phyloP scores from a whole-genome alignment of 257 asterid species.

The Penstemon davidsonii region DNA sequence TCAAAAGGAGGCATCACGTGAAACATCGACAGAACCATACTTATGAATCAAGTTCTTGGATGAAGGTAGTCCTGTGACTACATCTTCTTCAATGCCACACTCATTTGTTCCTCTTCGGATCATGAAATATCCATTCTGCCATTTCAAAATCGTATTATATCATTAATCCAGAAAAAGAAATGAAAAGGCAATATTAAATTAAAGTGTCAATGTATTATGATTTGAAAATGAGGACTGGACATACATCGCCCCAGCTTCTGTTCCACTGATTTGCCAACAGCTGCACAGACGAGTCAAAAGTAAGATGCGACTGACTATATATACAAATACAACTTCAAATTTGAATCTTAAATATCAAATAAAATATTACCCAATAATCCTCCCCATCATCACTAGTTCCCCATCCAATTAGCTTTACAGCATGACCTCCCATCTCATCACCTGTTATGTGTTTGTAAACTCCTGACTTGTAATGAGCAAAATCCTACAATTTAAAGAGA shows the following conservation, averaged over 20 bases:
- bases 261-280: constrained; percentile 96
- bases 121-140: constrained; percentile 92
- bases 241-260: constrained; percentile 96
- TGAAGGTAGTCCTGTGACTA: constrained; percentile 81
- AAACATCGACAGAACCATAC: constrained; percentile 30
- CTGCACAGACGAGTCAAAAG: constrained; percentile 45
- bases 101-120: constrained; percentile 87
- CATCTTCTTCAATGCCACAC: constrained; percentile 87
- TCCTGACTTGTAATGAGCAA: constrained; percentile 90
- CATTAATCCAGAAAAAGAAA: not conserved
- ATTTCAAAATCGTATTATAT: constrained; percentile 12
- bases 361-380: constrained; percentile 76
- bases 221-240: constrained; percentile 40
- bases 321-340: constrained; percentile 20
- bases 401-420: constrained; percentile 96
- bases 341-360: constrained; percentile 24
- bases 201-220: constrained; percentile 20
- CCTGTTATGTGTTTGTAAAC: constrained; percentile 82
- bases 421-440: constrained; percentile 83
- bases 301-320: constrained; percentile 14
- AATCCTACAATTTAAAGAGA: constrained; percentile 53
- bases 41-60: constrained; percentile 47
- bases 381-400: constrained; percentile 80
- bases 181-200: constrained; percentile 6
- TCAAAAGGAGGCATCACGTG: constrained; percentile 51